Evolutionary conservation across 1,139 yeast genomes (phyloP).

Genomic region (Pneumocystis wakefieldiae): DNA sequence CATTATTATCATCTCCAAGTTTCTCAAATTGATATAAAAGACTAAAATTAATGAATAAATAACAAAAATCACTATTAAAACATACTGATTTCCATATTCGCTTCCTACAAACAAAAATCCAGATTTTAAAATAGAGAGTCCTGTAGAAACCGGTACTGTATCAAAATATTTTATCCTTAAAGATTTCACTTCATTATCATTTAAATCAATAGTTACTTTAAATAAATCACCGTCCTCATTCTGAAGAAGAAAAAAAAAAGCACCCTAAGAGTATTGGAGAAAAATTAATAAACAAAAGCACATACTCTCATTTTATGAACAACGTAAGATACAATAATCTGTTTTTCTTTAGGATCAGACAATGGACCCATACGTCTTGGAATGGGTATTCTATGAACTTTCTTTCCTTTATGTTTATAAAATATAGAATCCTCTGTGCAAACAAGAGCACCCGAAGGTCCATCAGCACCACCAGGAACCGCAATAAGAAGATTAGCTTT

Average conservation of each 20-base stretch:
- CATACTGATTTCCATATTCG: slow-evolving; percentile 42
- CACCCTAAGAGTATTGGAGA: slow-evolving; percentile 16
- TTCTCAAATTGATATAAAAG: slow-evolving; percentile 58
- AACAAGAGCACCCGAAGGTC: slow-evolving; percentile 48
- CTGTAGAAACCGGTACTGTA: slow-evolving; percentile 44
- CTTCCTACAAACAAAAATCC: slow-evolving; percentile 64
- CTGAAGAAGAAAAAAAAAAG: slow-evolving; percentile 62
- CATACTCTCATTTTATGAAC: slow-evolving; percentile 44
- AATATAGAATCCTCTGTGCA: slow-evolving; percentile 35
- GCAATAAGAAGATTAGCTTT: slow-evolving; percentile 32
- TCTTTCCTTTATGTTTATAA: slow-evolving; percentile 29
- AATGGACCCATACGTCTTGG: slow-evolving; percentile 32
- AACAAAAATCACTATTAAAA: not conserved
- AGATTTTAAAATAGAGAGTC: slow-evolving; percentile 47
- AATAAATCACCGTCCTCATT: slow-evolving; percentile 62
- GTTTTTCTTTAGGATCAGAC: slow-evolving; percentile 19
- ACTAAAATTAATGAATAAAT: not conserved
- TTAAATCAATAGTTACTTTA: slow-evolving; percentile 42
- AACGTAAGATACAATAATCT: slow-evolving; percentile 39
- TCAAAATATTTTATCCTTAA: slow-evolving; percentile 55
- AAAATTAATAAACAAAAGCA: not conserved
- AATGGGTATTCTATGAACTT: slow-evolving; percentile 32
- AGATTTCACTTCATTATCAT: slow-evolving; percentile 27
- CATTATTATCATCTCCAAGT: slow-evolving; percentile 44
- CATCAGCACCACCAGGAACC: slow-evolving; percentile 39